These are phyloP conservation scores for Blastobotrys robertii DNA, from an alignment of 805 yeast species.

Conservation along the genomic window DNA sequence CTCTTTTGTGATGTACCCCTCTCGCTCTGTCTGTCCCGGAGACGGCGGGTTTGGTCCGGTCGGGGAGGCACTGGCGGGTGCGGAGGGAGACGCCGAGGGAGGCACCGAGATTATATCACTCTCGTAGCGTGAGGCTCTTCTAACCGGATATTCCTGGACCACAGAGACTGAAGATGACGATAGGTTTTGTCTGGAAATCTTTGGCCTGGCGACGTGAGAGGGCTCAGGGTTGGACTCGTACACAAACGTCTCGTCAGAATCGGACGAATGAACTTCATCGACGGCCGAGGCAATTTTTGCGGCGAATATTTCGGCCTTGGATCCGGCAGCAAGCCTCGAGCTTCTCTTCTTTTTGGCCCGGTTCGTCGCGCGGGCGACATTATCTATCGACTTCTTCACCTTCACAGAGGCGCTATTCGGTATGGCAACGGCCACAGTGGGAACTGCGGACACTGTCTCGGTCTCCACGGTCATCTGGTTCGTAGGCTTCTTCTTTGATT, in stretches of 20 bases:
- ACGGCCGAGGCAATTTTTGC: conserved; percentile 92
- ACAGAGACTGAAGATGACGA: conserved; percentile 11
- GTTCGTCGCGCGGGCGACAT: conserved; percentile 3
- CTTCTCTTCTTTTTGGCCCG: conserved; percentile 33
- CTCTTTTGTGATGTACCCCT: no score
- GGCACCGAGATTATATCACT: no score
- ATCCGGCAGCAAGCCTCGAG: conserved; percentile 32
- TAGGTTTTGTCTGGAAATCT: conserved; percentile 6
- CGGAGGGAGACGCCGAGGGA: no score
- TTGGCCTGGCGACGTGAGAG: no score
- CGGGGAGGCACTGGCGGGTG: no score
- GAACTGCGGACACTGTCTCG: conserved; percentile 47
- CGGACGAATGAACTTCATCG: conserved; percentile 78
- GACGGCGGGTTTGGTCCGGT: no score
- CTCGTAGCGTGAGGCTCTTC: no score
- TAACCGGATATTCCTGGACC: background rate
- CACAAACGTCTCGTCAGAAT: conserved; percentile 93
- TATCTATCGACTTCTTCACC: conserved; percentile 6
- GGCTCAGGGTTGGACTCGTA: conserved; percentile 47
- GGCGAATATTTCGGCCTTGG: conserved; percentile 88
- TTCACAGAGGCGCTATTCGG: conserved; percentile 1
- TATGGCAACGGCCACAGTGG: conserved; percentile 27
- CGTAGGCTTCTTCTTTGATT: background rate
- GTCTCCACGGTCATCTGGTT: conserved; percentile 45
- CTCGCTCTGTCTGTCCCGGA: no score